Evolutionary conservation across 352 stramenopile genomes (phyloP).

Genomic region (Phytophthora cryptogea): DNA sequence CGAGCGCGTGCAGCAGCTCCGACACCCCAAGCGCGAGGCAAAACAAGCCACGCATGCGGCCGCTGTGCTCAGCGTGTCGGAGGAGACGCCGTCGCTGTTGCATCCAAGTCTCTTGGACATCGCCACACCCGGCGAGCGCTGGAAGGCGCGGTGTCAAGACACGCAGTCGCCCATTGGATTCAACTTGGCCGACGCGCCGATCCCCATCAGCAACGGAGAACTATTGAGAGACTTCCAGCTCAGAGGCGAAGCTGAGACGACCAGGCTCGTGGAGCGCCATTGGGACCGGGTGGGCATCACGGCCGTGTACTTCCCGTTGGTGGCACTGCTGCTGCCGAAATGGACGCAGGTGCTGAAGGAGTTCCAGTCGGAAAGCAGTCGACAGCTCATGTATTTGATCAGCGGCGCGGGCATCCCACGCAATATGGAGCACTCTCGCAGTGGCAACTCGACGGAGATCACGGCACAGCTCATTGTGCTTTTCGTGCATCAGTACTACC

Average conservation of each 20-base stretch:
- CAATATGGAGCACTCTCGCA: conserved; percentile 91
- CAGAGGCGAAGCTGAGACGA: conserved; percentile 57
- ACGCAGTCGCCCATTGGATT: conserved; percentile 84
- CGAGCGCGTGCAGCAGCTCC: conserved; percentile 60
- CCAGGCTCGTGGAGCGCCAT: conserved; percentile 61
- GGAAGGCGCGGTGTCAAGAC: conserved; percentile 58
- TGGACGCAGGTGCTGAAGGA: conserved; percentile 88
- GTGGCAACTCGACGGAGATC: conserved; percentile 96
- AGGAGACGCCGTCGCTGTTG: conserved; percentile 54
- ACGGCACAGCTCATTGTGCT: conserved; percentile 92
- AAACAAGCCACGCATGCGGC: conserved; percentile 22
- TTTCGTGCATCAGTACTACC: conserved; percentile 93
- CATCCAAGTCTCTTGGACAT: conserved; percentile 73
- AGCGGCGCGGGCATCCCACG: conserved; percentile 95
- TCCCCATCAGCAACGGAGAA: conserved; percentile 44
- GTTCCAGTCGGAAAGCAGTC: conserved; percentile 77
- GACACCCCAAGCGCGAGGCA: conserved; percentile 14
- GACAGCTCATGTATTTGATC: conserved; percentile 96
- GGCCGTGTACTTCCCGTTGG: conserved; percentile 95
- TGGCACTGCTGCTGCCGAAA: conserved; percentile 93
- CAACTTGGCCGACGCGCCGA: conserved; percentile 58
- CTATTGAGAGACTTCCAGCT: conserved; percentile 72
- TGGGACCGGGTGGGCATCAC: conserved; percentile 78
- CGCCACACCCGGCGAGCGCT: conserved; percentile 35
- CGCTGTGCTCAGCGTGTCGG: conserved; percentile 19